Base-by-base conservation (phyloP, 352 stramenopile genomes). In the Pythium utonaiense region DNA sequence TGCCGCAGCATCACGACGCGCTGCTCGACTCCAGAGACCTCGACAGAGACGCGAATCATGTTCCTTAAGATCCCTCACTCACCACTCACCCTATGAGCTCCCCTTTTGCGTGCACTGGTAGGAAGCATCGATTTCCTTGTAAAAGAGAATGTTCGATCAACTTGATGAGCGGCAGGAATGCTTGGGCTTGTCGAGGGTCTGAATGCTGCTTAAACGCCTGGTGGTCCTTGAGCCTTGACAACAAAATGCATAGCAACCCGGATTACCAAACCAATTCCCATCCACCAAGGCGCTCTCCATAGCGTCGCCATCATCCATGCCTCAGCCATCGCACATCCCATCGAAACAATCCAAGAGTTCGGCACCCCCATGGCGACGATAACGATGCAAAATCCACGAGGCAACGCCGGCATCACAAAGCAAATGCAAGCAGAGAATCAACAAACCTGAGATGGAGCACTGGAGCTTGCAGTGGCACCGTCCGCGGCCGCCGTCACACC, bases 171-270 rank as follows among this genome's bases (percentile, higher is more conserved):
- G n/a, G 40, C 40, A 27, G 40, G 40, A 42, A 42, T 2, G 8
- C 28, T 30, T 41, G 49, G 34, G 34, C 34, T 41, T 7, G 34
- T 41, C 3, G 12, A 6, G n/a, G 3, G 17, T 28, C n/a, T 38
- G 38, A 49, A 24, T 16, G 48, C 28, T 33, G 25, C 17, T 51
- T 34, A 87, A 54, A 78, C 77, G 34, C 78, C 78, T 67, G 80
- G 80, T n/a, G 76, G 80, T 69, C 70, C 78, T 79, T 86, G 61
- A 62, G 69, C 75, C 80, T 89, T 81, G 66, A 58, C 62, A 49
- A 64, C 36, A 56, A 60, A 53, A 49, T 62, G 40, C 34, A 41
- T 14, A 25, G n/a, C 40, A 75, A 45, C 67, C 28, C 55, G 17
- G 40, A 72, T 70, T 70, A 73, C 61, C 64, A 77, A 66, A 62